Percentiles rank a stretch among this genome's conserved stretches.
Evolutionary conservation across 805 yeast species (phyloP).

Genomic region (Candida hispaniensis): DNA sequence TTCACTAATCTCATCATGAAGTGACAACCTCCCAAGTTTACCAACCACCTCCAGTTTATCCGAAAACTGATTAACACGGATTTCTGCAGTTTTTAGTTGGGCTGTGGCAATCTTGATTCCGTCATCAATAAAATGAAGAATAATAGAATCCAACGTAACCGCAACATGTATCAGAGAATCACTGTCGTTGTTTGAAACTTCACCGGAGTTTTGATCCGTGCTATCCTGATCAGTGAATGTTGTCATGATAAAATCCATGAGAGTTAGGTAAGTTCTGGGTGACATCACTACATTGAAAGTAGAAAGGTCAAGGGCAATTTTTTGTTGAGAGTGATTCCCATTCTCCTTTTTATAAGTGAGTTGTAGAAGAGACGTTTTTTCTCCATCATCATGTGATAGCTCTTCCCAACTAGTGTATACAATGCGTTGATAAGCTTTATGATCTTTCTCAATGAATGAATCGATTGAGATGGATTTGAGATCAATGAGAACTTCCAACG

Average conservation of each 20-base stretch:
- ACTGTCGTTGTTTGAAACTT: conserved; percentile 1
- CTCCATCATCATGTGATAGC: conserved; percentile 38
- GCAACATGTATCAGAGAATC: conserved; percentile 42
- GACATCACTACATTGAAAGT: conserved; percentile 67
- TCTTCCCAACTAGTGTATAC: too few relatives aligned
- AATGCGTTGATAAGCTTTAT: conserved; percentile 52
- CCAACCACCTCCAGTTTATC: conserved; percentile 65
- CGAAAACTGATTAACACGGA: conserved; percentile 56
- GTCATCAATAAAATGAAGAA: conserved; percentile 70
- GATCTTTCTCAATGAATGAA: conserved; percentile 59
- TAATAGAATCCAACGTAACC: conserved; percentile 60
- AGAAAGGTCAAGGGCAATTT: conserved; percentile 59
- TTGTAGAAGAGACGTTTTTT: too few relatives aligned
- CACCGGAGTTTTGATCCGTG: conserved; percentile 1
- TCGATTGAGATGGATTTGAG: conserved; percentile 59
- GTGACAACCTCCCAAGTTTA: conserved; percentile 63
- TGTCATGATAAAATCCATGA: conserved; percentile 69
- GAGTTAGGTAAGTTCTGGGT: conserved; percentile 64
- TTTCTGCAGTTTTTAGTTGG: conserved; percentile 59
- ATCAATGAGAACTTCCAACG: conserved; percentile 52
- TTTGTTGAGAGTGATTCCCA: conserved; percentile 51
- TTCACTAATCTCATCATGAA: conserved; percentile 66
- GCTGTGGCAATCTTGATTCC: conserved; percentile 72
- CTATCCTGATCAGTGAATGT: conserved; percentile 75
- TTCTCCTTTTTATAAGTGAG: too few relatives aligned